These are phyloP conservation scores for Botrytis porri DNA, from an alignment of 2,329 filamentous ascomycete genomes.

Conservation along the genomic window DNA sequence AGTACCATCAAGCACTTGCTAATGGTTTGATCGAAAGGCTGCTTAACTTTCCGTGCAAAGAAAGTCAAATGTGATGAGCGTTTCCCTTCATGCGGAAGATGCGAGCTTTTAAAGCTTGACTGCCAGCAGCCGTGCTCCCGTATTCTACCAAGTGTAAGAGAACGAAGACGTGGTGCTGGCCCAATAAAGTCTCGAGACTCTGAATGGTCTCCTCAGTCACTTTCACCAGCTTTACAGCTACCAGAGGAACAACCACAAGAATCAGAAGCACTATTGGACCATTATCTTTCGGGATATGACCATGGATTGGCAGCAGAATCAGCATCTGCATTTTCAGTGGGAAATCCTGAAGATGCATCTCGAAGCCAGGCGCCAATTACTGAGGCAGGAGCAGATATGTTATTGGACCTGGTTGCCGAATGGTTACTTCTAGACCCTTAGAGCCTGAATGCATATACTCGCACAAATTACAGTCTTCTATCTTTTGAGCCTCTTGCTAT, in stretches of 20 bases:
- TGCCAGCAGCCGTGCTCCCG: constrained; percentile 21
- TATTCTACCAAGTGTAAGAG: constrained; percentile 36
- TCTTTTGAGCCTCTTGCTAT: neutral
- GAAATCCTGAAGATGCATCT: neutral
- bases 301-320: neutral
- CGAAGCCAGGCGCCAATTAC: neutral
- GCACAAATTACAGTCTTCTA: neutral
- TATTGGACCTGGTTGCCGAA: neutral
- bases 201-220: constrained; percentile 35
- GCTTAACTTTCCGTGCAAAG: constrained; percentile 22
- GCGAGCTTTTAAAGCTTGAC: constrained; percentile 30
- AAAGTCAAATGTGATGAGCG: constrained; percentile 22
- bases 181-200: constrained; percentile 33
- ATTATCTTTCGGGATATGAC: neutral
- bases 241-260: neutral
- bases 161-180: constrained; percentile 31
- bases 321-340: neutral
- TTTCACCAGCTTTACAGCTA: neutral
- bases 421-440: neutral
- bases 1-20: neutral
- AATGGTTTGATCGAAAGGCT: neutral
- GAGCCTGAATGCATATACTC: neutral
- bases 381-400: neutral
- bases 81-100: constrained; percentile 13
- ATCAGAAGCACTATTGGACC: neutral